phyloP scores from a whole-genome alignment of 2,329 filamentous ascomycete species.

The Pestalotiopsis sp. region DNA sequence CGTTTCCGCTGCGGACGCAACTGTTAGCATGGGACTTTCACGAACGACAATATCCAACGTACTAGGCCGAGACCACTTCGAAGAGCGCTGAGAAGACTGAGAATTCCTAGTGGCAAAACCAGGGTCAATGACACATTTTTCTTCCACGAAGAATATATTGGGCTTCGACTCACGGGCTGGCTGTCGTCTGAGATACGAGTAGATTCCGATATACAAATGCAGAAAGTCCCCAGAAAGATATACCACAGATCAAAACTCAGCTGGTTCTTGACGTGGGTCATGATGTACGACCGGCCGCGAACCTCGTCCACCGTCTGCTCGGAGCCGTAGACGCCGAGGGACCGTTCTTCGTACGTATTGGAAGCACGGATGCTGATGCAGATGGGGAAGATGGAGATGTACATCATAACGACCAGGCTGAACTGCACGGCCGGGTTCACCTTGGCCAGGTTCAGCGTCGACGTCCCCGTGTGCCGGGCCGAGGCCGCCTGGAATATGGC shows the following conservation, averaged over 20 bases:
- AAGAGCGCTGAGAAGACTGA: slow-evolving; percentile 62
- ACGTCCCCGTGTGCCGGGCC: slow-evolving; percentile 50
- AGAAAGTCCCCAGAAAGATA: slow-evolving; percentile 40
- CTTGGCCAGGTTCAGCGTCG: slow-evolving; percentile 50
- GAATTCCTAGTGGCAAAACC: slow-evolving; percentile 9
- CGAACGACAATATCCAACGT: not conserved
- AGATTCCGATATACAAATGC: slow-evolving; percentile 31
- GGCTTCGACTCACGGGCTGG: slow-evolving; percentile 49
- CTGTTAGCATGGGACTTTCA: not conserved
- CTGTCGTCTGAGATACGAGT: slow-evolving; percentile 26
- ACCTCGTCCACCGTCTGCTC: slow-evolving; percentile 18
- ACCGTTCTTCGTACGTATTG: slow-evolving; percentile 64
- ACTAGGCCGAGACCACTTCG: slow-evolving; percentile 57
- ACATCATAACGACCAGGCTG: slow-evolving; percentile 65
- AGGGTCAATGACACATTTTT: not conserved
- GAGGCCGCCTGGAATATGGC: slow-evolving; percentile 61
- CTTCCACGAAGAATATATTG: not conserved
- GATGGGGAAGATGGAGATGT: slow-evolving; percentile 52
- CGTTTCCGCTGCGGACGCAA: not conserved
- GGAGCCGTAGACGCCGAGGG: slow-evolving; percentile 49
- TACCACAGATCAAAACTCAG: slow-evolving; percentile 46
- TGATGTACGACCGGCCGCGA: not conserved
- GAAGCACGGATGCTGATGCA: slow-evolving; percentile 56
- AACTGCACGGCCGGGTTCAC: slow-evolving; percentile 60
- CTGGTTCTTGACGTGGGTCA: slow-evolving; percentile 59